Percentiles rank a stretch among this genome's conserved stretches.
phyloP scores from a whole-genome alignment of 2,329 filamentous ascomycete genomes.

The Clathrospora elynae region DNA sequence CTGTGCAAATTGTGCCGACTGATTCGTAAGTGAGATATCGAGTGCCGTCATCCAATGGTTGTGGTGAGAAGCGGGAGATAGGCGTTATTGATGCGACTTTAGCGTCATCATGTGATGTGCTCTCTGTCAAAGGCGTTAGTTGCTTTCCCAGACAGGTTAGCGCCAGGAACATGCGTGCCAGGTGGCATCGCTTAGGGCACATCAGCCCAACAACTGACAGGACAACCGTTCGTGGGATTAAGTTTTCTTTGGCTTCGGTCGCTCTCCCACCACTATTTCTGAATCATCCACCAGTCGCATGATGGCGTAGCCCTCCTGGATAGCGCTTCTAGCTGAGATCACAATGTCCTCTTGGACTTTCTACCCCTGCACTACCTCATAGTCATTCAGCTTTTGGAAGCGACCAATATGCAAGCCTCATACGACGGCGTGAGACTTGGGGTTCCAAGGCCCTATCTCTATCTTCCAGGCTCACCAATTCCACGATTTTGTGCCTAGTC shows the following conservation, averaged over 20 bases:
- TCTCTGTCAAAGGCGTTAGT: too few relatives aligned
- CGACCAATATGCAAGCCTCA: constrained; percentile 18
- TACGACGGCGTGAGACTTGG: constrained; percentile 13
- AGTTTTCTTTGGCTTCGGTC: constrained; percentile 22
- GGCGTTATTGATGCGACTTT: too few relatives aligned
- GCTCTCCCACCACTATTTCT: constrained; percentile 27
- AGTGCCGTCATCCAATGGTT: too few relatives aligned
- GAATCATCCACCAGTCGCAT: too few relatives aligned
- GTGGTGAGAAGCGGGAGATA: too few relatives aligned
- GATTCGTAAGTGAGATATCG: too few relatives aligned
- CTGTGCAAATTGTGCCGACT: too few relatives aligned
- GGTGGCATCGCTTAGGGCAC: constrained; percentile 9
- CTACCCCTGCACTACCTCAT: constrained; percentile 18
- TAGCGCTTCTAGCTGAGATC: too few relatives aligned
- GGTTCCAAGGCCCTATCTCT: constrained; percentile 6
- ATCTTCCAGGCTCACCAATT: constrained; percentile 5
- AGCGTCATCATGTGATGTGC: too few relatives aligned
- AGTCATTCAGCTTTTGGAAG: constrained; percentile 7
- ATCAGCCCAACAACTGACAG: constrained; percentile 7
- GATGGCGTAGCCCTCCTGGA: too few relatives aligned
- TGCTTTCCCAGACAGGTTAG: not conserved
- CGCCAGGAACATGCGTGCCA: constrained; percentile 13
- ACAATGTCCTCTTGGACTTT: too few relatives aligned
- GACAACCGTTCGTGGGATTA: constrained; percentile 16
- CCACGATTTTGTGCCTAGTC: constrained; percentile 1